phyloP scores from a whole-genome alignment of 164 flowering plant species.

The Paratinospora sagittata region DNA sequence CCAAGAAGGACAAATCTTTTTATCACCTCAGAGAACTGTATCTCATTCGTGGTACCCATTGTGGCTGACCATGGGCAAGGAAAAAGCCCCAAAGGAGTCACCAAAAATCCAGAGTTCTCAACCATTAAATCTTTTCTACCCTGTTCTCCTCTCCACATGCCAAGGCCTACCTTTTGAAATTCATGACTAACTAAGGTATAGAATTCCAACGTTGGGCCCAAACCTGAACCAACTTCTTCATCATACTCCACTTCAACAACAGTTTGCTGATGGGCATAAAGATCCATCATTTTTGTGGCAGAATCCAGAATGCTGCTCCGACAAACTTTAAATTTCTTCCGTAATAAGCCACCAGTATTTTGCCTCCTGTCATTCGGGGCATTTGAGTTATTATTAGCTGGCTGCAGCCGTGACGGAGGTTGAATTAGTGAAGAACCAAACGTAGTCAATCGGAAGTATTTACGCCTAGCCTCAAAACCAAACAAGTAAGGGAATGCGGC shows the following conservation, averaged over 20 bases:
- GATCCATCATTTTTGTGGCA: slow-evolving; percentile 71
- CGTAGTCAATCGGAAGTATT: slow-evolving; percentile 59
- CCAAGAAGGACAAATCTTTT: slow-evolving; percentile 79
- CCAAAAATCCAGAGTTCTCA: slow-evolving; percentile 23
- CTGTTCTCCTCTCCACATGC: slow-evolving; percentile 87
- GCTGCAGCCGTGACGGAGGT: slow-evolving; percentile 11
- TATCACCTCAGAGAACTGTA: slow-evolving; percentile 43
- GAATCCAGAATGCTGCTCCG: slow-evolving; percentile 65
- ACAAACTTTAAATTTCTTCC: slow-evolving; percentile 60
- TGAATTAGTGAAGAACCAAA: slow-evolving; percentile 38
- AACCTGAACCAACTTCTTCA: slow-evolving; percentile 95
- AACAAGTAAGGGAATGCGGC: slow-evolving; percentile 70
- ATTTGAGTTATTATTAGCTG: slow-evolving; percentile 26
- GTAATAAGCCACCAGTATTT: slow-evolving; percentile 29
- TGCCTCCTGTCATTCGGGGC: slow-evolving; percentile 35
- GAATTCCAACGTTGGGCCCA: slow-evolving; percentile 95
- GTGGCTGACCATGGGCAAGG: slow-evolving; percentile 83
- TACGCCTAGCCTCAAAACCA: slow-evolving; percentile 68
- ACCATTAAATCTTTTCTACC: neutral
- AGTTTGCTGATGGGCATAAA: slow-evolving; percentile 36
- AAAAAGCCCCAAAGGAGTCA: slow-evolving; percentile 62
- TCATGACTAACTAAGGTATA: slow-evolving; percentile 83
- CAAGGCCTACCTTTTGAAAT: slow-evolving; percentile 67
- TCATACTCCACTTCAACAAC: slow-evolving; percentile 66
- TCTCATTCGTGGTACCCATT: slow-evolving; percentile 23